Base-by-base conservation (phyloP, 371 early-diverging fungal genomes). In the Capillidium heterosporum region DNA sequence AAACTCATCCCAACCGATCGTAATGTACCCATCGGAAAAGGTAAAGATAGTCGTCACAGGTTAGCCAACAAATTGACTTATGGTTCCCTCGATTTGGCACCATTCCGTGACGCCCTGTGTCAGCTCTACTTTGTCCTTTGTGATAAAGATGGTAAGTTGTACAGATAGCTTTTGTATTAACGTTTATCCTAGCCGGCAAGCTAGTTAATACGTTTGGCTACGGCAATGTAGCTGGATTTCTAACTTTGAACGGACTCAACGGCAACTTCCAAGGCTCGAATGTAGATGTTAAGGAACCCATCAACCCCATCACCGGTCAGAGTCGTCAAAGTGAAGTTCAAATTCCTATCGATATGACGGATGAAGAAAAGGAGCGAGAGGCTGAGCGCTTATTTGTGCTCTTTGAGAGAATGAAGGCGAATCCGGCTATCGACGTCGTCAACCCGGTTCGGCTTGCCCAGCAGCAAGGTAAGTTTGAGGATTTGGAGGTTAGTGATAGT, bases 321-420 rank as follows among this genome's bases (percentile, higher is more conserved):
- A 78, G 73, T 47, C 61, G 65, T 28, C 70, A 69, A 23, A 56
- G 65, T 21, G 75, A 78, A 21, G 64, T 69, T 4, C 71, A 71
- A 8, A 75, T 72, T 24, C 64, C 81, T 54, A 74, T 74, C 3
- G 74, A 78, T 11, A 89, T 96, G 92, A 94, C 92, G 13, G 91
- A 91, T 28, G 95, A 91, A 65, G 95, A 96, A 63, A 91, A 91
- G 67, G 93, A 94, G 63, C 68, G 80, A 26, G 97, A 96, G 64
- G 91, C 94, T 1, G 91, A 92, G 65, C 73, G 77, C 28, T 60
- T 96, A 61, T 82, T 94, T 70, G 92, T 89, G 0, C 69, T 93
- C 63, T 89, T 96, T 73, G 93, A 95, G 59, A 72, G 88, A 62
- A 67, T 95, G 47, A 86, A 95, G 24, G 13, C n/a, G 11, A 53